Base-by-base conservation (phyloP, 2,329 filamentous ascomycete species). In the Colletotrichum spinosum region DNA sequence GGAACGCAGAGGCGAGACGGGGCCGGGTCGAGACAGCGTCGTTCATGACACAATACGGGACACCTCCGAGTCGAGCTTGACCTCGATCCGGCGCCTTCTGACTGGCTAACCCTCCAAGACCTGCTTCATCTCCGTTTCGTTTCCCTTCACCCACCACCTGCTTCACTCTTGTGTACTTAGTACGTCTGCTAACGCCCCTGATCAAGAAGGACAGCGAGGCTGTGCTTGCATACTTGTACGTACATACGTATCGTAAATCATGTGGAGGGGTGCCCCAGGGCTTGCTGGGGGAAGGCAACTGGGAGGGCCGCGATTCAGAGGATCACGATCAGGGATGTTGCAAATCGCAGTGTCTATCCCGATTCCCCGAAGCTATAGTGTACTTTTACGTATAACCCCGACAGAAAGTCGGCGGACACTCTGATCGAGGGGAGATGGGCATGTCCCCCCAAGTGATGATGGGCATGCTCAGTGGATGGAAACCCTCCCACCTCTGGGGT, bases 251-350 rank as follows among this genome's bases (percentile, higher is more conserved):
- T 56, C 57, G 52, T 55, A 48, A 56, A 61, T 48, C 62, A 37
- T 65, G 51, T 25, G 25, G 25, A 25, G 25, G 25, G 25, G 25
- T 4, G 25, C 25, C 25, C 25, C 25, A 25, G 25, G 62, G 52
- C 41, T 46, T 33, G 51, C 34, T 34, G 39, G 15, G 49, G 57
- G 44, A 11, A 17, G 48, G 52, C 62, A 42, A 17, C 39, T 56
- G 49, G 50, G 57, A 54, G 38, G 48, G 46, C 60, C 60, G 63
- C 59, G 63, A 67, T 67, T 67, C 63, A 64, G 53, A 67, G 64
- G 64, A 64, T 67, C 59, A 64, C 54, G 50, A 55, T 44, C 64
- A 63, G 60, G 64, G 64, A 67, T 67, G 59, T 64, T 67, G 64
- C 64, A 67, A 67, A 67, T 67, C 64, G 53, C 38, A 67, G 53